Percentiles rank a stretch among this genome's conserved stretches.
These are phyloP conservation scores for Periconia digitata DNA, from an alignment of 2,329 filamentous ascomycete species.

Conservation along the genomic window DNA sequence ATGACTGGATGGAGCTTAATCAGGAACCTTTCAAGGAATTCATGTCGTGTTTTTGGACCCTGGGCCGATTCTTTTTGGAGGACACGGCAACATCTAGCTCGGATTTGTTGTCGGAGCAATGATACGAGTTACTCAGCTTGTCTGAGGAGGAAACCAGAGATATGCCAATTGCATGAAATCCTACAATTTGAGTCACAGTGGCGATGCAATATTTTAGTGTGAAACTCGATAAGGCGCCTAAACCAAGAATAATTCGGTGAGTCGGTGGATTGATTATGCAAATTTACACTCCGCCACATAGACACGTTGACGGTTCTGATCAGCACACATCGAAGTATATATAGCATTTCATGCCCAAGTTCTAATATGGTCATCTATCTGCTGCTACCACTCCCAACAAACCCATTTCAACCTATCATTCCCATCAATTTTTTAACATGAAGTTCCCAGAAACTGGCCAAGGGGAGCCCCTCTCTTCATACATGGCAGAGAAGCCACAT, in stretches of 20 bases:
- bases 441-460: constrained; percentile 12
- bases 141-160: constrained; percentile 6
- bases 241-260: constrained; percentile 12
- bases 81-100: no score
- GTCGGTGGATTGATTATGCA: constrained; percentile 7
- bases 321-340: constrained; percentile 7
- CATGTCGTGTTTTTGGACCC: no score
- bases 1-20: no score
- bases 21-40: no score
- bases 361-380: constrained; percentile 6
- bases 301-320: constrained; percentile 6
- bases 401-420: constrained; percentile 5
- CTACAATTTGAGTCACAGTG: constrained; percentile 9
- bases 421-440: constrained; percentile 9
- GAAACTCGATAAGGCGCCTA: constrained; percentile 8
- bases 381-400: constrained; percentile 5
- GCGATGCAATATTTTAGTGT: constrained; percentile 5
- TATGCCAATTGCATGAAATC: constrained; percentile 9
- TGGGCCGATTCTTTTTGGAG: no score
- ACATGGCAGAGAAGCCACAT: constrained; percentile 8
- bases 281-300: constrained; percentile 8
- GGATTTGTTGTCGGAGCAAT: constrained; percentile 2
- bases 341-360: constrained; percentile 4
- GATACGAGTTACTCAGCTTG: background rate
- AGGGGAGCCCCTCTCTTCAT: constrained; percentile 11